Base-by-base conservation (phyloP, 371 early-diverging fungal species). In the Apophysomyces ossiformis region DNA sequence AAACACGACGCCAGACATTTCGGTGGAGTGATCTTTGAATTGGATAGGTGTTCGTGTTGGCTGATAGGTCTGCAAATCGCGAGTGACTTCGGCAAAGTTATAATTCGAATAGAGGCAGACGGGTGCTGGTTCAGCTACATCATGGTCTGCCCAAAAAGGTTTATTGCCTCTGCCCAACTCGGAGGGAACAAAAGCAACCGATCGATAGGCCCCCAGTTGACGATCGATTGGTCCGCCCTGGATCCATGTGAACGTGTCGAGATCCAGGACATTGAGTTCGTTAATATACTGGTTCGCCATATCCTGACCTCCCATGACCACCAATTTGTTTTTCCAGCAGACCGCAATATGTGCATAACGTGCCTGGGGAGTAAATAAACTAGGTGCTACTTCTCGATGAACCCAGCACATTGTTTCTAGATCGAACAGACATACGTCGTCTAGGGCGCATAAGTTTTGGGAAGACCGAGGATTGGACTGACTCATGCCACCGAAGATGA, bases 91-190 rank as follows among this genome's bases (percentile, higher is more conserved):
- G 0, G 87, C 83, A 67, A 93, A 93, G 72, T 92, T 93, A 74
- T 92, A 91, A 74, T 93, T 93, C 62, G 91, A 90, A 72, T 92
- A 93, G 37, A 93, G 79, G 60, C 87, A 89, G 37, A 85, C 67
- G 4, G 85, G 77, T 15, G 32, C 32, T 26, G 69, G 36, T 13
- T 69, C 65, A 12, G 54, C 32, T 32, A 37, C 59, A 0, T 58
- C 58, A 12, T 39, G 37, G 18, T 58, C 60, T 11, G 63, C 70
- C 73, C 73, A 73, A 56, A 73, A 73, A 13, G 73, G 68, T 5
- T 38, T 41, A 12, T 46, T 38, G 37, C 58, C 65, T 36, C 59
- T 46, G 11, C 56, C 36, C 39, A 63, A 50, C 35, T 21, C 35
- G 1, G 64, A 47, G 12, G 69, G 65, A 43, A 58, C 84, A 32